Evolutionary conservation across 2,329 filamentous ascomycete genomes (phyloP), one percentile per base, ranked within the genome.

Genomic region (Periconia sp.): DNA sequence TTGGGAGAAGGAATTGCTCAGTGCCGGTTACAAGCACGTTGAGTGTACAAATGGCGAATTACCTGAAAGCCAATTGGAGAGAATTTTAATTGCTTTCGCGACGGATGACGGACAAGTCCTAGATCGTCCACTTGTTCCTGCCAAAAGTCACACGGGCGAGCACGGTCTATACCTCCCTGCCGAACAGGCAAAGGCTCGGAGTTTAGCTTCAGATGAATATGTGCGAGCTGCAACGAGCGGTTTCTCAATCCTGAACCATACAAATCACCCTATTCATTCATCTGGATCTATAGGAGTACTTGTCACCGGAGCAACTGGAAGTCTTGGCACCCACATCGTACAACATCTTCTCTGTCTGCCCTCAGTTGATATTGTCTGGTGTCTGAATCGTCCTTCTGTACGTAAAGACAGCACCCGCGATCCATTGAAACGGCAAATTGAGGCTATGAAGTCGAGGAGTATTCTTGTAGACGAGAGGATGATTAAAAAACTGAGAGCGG

Each of bases 351-450:
- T 74, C 10, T 19, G 54, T 0, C 59, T 57, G 0, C 42, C 68
- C 0, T 55, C 63, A 13, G 71, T 78, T 3, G 57, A 65, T 17
- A 61, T 35, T 1, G 66, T 80, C 0, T 54, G 81, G 6, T 83
- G 81, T 52, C 57, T 84, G 11, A 84, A 83, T 58, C 74, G 80
- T 18, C 23, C 23, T 27, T 27, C 23, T 27, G 23, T 27, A 27
- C 23, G 23, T 27, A 27, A 27, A 27, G 57, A 56, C 8, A 71
- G 60, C 19, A 66, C 53, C 3, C 53, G 37, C 2, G 64, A 27
- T 27, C 23, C 23, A 27, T 30, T 56, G 0, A 41, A 53, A 3
- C 73, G 73, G 11, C 79, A 81, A 57, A 47, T 61, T 5, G 41
- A 73, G 20, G 65, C 76, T 0, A 45, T 77, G 14, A 15, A 33